Evolutionary conservation across 257 asterid species (phyloP).

Genomic region (Anisodus acutangulus): DNA sequence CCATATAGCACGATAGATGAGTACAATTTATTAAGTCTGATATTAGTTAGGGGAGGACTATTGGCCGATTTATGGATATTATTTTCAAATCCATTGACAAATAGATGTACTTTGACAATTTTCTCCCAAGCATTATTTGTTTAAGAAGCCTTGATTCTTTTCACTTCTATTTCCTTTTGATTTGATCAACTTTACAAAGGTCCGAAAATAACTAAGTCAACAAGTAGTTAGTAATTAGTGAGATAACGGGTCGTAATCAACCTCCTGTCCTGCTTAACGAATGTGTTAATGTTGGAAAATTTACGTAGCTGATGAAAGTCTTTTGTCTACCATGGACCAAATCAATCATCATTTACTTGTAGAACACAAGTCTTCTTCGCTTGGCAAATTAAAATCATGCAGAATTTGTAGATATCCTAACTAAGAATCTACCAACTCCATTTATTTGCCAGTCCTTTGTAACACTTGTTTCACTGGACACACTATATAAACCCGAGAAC

Average conservation of each 20-base stretch:
- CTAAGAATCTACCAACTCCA: constrained; percentile 67
- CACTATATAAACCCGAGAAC: constrained; percentile 47
- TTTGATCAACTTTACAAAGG: background rate
- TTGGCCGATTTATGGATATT: background rate
- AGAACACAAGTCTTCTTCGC: constrained; percentile 26
- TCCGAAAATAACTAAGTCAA: background rate
- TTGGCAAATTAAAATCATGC: constrained; percentile 15
- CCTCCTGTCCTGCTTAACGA: background rate
- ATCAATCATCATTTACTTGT: background rate
- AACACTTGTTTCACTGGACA: background rate
- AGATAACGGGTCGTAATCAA: constrained; percentile 11
- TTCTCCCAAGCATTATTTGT: constrained; percentile 5
- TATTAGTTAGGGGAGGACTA: background rate
- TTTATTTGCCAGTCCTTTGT: constrained; percentile 8
- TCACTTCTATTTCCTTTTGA: background rate
- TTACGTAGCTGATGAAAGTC: background rate
- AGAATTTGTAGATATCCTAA: constrained; percentile 31
- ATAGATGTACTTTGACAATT: background rate
- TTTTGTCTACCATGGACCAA: background rate
- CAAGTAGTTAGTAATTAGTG: background rate
- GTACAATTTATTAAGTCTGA: background rate
- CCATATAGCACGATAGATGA: background rate
- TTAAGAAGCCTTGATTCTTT: constrained; percentile 8
- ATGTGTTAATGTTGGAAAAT: background rate
- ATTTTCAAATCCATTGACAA: background rate